These are phyloP conservation scores for Thymus mandschuricus DNA, from an alignment of 257 asterid species.

Conservation along the genomic window DNA sequence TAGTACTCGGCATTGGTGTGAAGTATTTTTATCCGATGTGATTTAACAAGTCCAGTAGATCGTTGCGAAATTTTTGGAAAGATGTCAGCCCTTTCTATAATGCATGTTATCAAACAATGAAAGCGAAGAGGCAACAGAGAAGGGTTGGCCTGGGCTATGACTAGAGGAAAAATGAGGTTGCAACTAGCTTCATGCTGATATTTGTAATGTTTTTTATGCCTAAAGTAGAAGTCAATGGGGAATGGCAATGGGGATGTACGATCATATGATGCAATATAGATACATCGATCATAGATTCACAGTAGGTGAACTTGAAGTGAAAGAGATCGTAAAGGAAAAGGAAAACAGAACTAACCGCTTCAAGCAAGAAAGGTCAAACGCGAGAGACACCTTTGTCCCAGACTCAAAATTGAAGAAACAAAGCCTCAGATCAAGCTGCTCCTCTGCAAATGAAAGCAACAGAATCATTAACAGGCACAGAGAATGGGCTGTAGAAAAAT, in stretches of 20 bases:
- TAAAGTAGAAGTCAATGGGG: no score
- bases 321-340: slow-evolving; percentile 19
- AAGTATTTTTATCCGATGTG: no score
- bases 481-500: background rate
- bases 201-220: no score
- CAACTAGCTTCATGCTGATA: no score
- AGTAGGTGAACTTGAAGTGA: background rate
- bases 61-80: no score
- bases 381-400: slow-evolving; percentile 63
- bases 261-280: background rate
- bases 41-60: no score
- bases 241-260: no score
- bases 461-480: slow-evolving; percentile 24
- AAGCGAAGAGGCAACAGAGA: no score
- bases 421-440: slow-evolving; percentile 62
- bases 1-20: background rate
- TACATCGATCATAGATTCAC: background rate
- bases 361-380: slow-evolving; percentile 81
- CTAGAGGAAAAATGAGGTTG: no score
- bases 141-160: no score
- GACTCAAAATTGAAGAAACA: slow-evolving; percentile 55
- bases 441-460: slow-evolving; percentile 56
- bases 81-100: no score
- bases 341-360: slow-evolving; percentile 54
- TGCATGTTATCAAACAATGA: no score